phyloP scores from a whole-genome alignment of 768 basidiomycete species.

The Hemileccinum impolitum region DNA sequence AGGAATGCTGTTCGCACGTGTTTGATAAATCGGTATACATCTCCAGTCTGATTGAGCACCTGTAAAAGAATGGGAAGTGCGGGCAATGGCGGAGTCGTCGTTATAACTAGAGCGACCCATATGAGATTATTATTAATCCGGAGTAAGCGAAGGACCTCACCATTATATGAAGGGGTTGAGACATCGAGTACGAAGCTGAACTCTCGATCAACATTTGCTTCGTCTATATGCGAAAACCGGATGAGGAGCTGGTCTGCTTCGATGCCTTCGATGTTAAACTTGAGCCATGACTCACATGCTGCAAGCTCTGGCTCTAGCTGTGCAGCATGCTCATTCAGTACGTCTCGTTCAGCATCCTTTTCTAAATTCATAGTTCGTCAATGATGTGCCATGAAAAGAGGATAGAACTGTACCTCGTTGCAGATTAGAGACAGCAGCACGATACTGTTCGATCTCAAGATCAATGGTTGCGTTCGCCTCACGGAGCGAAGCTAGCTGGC shows the following conservation, averaged over 20 bases:
- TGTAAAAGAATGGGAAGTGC: constrained; percentile 65
- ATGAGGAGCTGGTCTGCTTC: constrained; percentile 69
- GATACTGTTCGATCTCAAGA: constrained; percentile 70
- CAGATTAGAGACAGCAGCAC: constrained; percentile 56
- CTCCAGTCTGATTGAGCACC: constrained; percentile 64
- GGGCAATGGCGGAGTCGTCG: constrained; percentile 68
- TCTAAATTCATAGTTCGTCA: constrained; percentile 39
- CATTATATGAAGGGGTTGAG: constrained; percentile 57
- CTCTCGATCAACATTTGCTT: constrained; percentile 53
- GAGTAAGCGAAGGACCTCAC: constrained; percentile 36
- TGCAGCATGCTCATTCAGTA: constrained; percentile 51
- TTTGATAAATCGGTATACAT: constrained; percentile 71
- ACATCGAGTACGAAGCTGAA: constrained; percentile 78
- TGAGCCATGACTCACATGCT: constrained; percentile 53
- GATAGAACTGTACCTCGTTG: constrained; percentile 50
- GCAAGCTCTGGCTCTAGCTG: constrained; percentile 52
- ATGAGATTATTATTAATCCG: neutral
- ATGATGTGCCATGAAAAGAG: neutral
- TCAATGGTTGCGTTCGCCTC: constrained; percentile 60
- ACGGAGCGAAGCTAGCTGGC: constrained; percentile 61
- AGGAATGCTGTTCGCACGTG: constrained; percentile 57
- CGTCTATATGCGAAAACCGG: constrained; percentile 66
- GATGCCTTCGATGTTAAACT: constrained; percentile 75
- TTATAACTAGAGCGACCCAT: constrained; percentile 56
- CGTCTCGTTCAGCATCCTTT: constrained; percentile 60